Evolutionary conservation across 495 filamentous ascomycete genomes (phyloP), one percentile per base, ranked within the genome.

Genomic region (Xylaria grammica): DNA sequence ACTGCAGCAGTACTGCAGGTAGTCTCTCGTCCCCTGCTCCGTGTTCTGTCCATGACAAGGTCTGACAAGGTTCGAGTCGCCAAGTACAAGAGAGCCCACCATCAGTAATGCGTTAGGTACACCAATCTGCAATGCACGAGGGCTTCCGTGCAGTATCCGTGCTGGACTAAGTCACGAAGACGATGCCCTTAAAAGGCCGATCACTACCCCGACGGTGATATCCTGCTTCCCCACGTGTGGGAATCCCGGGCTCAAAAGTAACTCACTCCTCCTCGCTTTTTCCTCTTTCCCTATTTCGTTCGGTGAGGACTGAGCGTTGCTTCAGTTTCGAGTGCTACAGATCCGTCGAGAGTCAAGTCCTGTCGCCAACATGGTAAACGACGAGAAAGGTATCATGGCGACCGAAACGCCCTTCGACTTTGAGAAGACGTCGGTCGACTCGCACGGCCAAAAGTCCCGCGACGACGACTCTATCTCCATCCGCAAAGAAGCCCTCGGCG

Each of bases 381-480:
- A 42, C 3, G 46, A 52, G 22, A 51, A 61, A 22, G 24, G 17
- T 7, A 42, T 30, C 30, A 51, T 61, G 30, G 29, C 19, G 46
- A 61, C 45, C 46, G 58, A 61, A 50, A 32, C 45, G 5, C 20
- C 22, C 13, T 36, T 61, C 6, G 58, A 61, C 58, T 51, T 46
- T 42, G 59, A 71, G 42, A 68, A 58, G 44, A 22, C 48, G 29
- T 27, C 63, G 26, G n/a, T 9, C 26, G 58, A 61, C 20, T 26
- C 45, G 27, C 29, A 60, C 29, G 57, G 44, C 4, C 6, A 64
- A 36, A 45, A 51, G 27, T 53, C 13, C 4, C 44, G 52, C 24
- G 66, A 71, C n/a, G 57, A 63, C 15, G 69, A 71, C 57, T 53
- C 63, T 0, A 52, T 67, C 20, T 71, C 69, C 11, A 64, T 71